phyloP scores from a whole-genome alignment of 2,329 filamentous ascomycete species.

The Dothiorella sarmentorum region DNA sequence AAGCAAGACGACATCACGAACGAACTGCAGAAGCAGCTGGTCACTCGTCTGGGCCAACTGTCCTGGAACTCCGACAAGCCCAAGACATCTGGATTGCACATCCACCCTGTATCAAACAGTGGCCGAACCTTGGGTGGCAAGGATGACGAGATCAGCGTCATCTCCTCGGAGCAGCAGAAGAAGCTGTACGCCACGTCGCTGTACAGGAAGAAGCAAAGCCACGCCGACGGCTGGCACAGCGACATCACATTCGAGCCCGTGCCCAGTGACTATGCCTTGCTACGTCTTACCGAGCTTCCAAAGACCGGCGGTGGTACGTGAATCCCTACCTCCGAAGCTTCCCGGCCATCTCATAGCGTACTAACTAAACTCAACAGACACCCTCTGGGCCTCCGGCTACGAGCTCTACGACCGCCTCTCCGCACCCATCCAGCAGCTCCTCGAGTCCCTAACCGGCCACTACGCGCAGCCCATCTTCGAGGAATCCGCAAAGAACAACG shows the following conservation, averaged over 20 bases:
- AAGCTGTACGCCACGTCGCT: slow-evolving; percentile 35
- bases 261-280: slow-evolving; percentile 39
- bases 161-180: slow-evolving; percentile 47
- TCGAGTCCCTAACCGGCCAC: slow-evolving; percentile 45
- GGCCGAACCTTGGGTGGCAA: slow-evolving; percentile 39
- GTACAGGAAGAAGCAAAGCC: slow-evolving; percentile 49
- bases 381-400: slow-evolving; percentile 37
- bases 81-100: slow-evolving; percentile 54
- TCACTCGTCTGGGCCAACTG: slow-evolving; percentile 55
- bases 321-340: background rate
- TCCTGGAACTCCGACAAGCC: slow-evolving; percentile 49
- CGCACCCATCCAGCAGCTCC: slow-evolving; percentile 47
- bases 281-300: slow-evolving; percentile 36
- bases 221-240: slow-evolving; percentile 53
- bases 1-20: slow-evolving; percentile 49
- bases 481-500: slow-evolving; percentile 36
- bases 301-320: slow-evolving; percentile 35
- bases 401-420: slow-evolving; percentile 51
- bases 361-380: slow-evolving; percentile 35
- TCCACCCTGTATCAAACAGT: slow-evolving; percentile 54
- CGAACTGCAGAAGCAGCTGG: slow-evolving; percentile 51
- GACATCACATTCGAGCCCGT: slow-evolving; percentile 42
- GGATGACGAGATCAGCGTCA: slow-evolving; percentile 38
- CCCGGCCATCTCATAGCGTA: background rate
- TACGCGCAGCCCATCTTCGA: slow-evolving; percentile 46